Base-by-base conservation (phyloP, 1,284 basidiomycete species). In the Ustilago curta region DNA sequence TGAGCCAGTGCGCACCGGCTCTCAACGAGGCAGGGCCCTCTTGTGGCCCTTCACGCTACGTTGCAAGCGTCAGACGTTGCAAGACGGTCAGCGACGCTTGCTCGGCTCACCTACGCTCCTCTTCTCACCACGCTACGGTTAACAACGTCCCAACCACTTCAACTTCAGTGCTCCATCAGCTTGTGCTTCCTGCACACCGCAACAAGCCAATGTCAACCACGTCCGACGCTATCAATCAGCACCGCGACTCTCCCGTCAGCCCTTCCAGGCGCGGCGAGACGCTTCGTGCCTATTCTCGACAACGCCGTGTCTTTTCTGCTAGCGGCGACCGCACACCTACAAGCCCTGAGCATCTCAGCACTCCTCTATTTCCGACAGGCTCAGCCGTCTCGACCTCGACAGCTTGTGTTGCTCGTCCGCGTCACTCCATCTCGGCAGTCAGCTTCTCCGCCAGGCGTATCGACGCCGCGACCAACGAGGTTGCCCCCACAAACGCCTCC, bases 261-360 rank as follows among this genome's bases (percentile, higher is more conserved):
- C 64, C 70, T 39, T 63, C 64, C 23, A 67, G 49, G 29, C 70
- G 70, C n/a, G 70, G 70, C 18, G 56, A 67, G 32, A 60, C 64
- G 32, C 48, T 66, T 5, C 48, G 70, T 16, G 70, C 70, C 14
- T 57, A 67, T 40, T 72, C 70, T 44, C 55, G 70, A 7, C 64
- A 67, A 35, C 64, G 70, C 29, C 64, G 70, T 21, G 53, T 72
- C 23, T 67, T 72, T 40, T 64, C 70, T 8, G 60, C 42, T n/a
- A 45, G 37, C n/a, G 63, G 47, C 25, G 47, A 54, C 9, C 35
- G 21, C 16, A 44, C 45, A 9, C 59, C 54, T 3, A 48, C 58
- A 14, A 65, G 59, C 40, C 62, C 54, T 0, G 54, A 71, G 8
- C 67, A 50, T 8, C 23, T 50, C 44, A 37, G 27, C 27, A 48